phyloP scores from a whole-genome alignment of 352 stramenopile species.

The Globisporangium viniferum region DNA sequence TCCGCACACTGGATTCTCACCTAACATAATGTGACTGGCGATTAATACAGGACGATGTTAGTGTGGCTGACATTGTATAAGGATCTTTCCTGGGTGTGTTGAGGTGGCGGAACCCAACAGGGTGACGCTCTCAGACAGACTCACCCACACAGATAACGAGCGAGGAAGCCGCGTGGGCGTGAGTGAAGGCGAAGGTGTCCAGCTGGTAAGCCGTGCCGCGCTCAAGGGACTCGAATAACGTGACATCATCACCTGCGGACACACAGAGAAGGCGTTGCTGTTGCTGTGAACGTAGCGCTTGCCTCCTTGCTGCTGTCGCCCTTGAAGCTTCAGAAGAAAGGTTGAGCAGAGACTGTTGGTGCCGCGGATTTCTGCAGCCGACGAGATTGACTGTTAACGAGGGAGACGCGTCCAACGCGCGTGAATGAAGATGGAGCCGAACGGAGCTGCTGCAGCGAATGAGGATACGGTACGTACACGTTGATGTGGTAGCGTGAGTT shows the following conservation, averaged over 20 bases:
- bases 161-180: background rate
- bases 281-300: background rate
- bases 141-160: constrained; percentile 1
- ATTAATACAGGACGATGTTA: background rate
- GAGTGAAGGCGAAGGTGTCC: background rate
- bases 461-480: constrained; percentile 5
- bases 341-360: background rate
- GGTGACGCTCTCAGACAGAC: background rate
- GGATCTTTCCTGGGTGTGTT: background rate
- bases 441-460: constrained; percentile 1
- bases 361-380: background rate
- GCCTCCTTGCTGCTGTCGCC: background rate
- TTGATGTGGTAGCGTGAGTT: background rate
- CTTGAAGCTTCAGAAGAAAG: background rate
- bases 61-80: background rate
- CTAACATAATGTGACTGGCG: background rate
- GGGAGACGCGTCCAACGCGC: background rate
- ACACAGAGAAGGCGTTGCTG: background rate
- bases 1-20: background rate
- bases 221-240: background rate
- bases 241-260: background rate
- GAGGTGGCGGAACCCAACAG: background rate
- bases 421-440: constrained; percentile 10
- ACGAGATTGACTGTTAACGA: background rate
- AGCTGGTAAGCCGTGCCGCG: background rate